Evolutionary conservation across 75 land plant genomes (phyloP).

Genomic region (Cryptomeria japonica): DNA sequence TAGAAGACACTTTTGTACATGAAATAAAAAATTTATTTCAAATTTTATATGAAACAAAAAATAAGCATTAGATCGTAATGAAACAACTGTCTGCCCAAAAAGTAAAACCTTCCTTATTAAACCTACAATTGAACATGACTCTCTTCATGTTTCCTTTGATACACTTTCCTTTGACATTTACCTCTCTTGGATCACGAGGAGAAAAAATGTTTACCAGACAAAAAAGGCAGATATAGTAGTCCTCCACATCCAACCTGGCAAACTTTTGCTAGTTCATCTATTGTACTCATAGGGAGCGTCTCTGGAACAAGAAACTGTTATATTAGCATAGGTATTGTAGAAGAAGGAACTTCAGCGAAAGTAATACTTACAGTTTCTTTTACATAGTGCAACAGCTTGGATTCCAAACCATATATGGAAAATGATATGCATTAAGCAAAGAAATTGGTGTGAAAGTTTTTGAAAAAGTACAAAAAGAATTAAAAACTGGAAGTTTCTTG

Average conservation of each 20-base stretch:
- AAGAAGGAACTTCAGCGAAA: not conserved
- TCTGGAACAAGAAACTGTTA: conserved; percentile 10
- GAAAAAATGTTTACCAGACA: conserved; percentile 28
- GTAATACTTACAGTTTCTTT: not conserved
- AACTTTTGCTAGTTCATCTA: conserved; percentile 22
- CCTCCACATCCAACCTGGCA: conserved; percentile 39
- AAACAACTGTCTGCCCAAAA: not conserved
- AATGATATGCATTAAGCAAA: not conserved
- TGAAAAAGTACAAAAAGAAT: not conserved
- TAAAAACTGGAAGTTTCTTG: not conserved
- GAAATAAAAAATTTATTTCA: no score
- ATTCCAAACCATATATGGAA: not conserved
- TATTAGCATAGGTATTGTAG: not conserved
- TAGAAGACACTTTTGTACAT: not conserved
- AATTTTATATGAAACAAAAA: no score
- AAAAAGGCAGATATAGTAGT: conserved; percentile 43
- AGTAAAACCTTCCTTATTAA: not conserved
- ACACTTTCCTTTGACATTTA: not conserved
- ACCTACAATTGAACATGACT: not conserved
- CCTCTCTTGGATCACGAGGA: not conserved
- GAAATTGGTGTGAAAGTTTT: not conserved
- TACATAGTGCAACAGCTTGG: not conserved
- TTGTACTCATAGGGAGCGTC: conserved; percentile 16
- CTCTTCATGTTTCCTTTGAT: not conserved
- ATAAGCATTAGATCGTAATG: no score